Evolutionary conservation across 2,329 filamentous ascomycete genomes (phyloP), one percentile per base, ranked within the genome.

Genomic region (Neopestalotiopsis sp.): DNA sequence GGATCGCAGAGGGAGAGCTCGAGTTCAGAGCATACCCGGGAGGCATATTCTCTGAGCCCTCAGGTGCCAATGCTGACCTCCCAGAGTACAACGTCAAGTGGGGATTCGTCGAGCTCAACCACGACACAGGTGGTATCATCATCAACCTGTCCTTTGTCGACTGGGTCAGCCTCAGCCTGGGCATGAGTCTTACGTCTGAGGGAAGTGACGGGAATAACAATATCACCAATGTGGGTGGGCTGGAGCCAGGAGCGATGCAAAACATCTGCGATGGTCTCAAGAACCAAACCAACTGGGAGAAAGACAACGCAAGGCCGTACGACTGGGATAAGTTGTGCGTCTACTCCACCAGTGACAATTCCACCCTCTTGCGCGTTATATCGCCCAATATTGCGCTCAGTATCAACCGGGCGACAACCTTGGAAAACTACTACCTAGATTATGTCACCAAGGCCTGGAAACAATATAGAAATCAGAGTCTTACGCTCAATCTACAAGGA

Each of bases 141-240:
- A 81, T 82, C 58, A 85, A 86, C 71, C 79, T 86, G 57, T 84
- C 81, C 62, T 85, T 82, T 58, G 84, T 86, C 17, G 84, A 86
- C 74, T 85, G 84, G 69, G 80, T 85, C n/a, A 78, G 84, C 2
- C 78, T 88, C 17, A 76, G 82, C 0, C 78, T 88, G 1, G 84
- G 85, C 49, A 84, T 88, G 80, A 72, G 73, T 0, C 75, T 87
- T 3, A 78, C 76, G 0, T 76, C 76, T n/a, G 74, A 70, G 9
- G 77, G 77, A 20, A 80, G 80, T 34, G 45, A 60, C 28, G 28
- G 30, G 72, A 40, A 32, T 34, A 45, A 62, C 24, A 17, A 56
- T 71, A 42, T 30, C 0, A 80, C 81, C 20, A 74, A 75, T 3
- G 79, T 82, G 10, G 74, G 76, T 0, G 84, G 83, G 1, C 79